phyloP scores from a whole-genome alignment of 2,329 filamentous ascomycete species.

The Arachnopeziza araneosa region DNA sequence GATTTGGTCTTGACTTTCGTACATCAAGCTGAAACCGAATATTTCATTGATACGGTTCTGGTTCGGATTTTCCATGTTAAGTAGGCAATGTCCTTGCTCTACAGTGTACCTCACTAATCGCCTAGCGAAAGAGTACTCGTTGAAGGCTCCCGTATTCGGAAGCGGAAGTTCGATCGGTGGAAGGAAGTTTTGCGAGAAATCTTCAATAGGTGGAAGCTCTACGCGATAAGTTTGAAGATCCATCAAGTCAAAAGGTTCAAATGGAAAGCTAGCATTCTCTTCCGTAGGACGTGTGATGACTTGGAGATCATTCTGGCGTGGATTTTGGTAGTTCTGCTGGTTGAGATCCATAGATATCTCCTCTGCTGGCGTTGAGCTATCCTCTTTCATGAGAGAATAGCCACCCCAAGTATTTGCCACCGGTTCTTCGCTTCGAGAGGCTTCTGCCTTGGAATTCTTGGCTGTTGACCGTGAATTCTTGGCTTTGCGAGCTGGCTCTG shows the following conservation, averaged over 20 bases:
- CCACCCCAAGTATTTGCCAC: constrained; percentile 17
- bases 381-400: constrained; percentile 21
- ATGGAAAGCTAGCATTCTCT: constrained; percentile 48
- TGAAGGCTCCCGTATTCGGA: constrained; percentile 52
- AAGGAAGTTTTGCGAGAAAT: constrained; percentile 23
- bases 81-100: constrained; percentile 57
- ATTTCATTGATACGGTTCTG: constrained; percentile 46
- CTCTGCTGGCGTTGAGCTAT: constrained; percentile 5
- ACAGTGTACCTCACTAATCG: constrained; percentile 61
- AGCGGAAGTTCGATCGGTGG: constrained; percentile 34
- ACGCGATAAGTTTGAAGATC: constrained; percentile 25
- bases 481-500: not conserved
- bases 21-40: constrained; percentile 66
- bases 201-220: constrained; percentile 27
- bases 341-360: constrained; percentile 4
- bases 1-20: constrained; percentile 47
- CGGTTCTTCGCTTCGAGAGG: not conserved
- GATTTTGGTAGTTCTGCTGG: constrained; percentile 9
- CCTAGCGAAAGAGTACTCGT: constrained; percentile 64
- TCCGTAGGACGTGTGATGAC: constrained; percentile 45
- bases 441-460: constrained; percentile 2
- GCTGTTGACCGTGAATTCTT: not conserved
- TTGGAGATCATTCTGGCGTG: constrained; percentile 35
- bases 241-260: constrained; percentile 37
- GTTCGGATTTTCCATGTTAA: constrained; percentile 42